These are phyloP conservation scores for Puccinia triticina DNA, from an alignment of 1,284 basidiomycete species.

Conservation along the genomic window DNA sequence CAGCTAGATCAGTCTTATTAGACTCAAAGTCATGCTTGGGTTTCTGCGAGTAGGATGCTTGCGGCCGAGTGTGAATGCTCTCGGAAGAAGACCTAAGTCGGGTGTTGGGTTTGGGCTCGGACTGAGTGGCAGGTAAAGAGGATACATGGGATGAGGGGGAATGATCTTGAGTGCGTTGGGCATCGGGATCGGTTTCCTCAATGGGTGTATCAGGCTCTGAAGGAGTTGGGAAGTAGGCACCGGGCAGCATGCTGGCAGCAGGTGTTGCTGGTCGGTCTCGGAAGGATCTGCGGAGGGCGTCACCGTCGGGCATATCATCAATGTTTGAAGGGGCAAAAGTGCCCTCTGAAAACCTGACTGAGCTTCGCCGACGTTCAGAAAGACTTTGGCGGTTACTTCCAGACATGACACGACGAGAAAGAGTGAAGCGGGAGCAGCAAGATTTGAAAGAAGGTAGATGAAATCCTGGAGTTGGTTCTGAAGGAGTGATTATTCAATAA, in stretches of 20 bases:
- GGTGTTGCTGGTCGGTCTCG: conserved; percentile 46
- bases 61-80: neutral
- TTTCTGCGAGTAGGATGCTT: neutral
- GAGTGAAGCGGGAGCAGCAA: neutral
- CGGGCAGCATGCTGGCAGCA: conserved; percentile 29
- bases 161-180: neutral
- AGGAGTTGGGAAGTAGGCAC: conserved; percentile 39
- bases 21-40: conserved; percentile 31
- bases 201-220: conserved; percentile 24
- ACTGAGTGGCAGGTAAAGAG: neutral
- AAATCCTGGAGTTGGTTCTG: neutral
- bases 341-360: conserved; percentile 40
- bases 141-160: neutral
- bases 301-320: conserved; percentile 2
- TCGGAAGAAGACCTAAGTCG: conserved; percentile 3
- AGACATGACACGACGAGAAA: conserved; percentile 25
- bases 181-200: neutral
- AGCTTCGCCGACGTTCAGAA: conserved; percentile 29
- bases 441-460: neutral
- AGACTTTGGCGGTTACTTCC: conserved; percentile 11
- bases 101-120: neutral
- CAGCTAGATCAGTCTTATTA: neutral
- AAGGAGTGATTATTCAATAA: conserved; percentile 1
- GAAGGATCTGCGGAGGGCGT: conserved; percentile 4
- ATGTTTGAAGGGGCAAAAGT: conserved; percentile 13